These are phyloP conservation scores for Scheffersomyces titani DNA, from an alignment of 1,139 yeast species.

Conservation along the genomic window DNA sequence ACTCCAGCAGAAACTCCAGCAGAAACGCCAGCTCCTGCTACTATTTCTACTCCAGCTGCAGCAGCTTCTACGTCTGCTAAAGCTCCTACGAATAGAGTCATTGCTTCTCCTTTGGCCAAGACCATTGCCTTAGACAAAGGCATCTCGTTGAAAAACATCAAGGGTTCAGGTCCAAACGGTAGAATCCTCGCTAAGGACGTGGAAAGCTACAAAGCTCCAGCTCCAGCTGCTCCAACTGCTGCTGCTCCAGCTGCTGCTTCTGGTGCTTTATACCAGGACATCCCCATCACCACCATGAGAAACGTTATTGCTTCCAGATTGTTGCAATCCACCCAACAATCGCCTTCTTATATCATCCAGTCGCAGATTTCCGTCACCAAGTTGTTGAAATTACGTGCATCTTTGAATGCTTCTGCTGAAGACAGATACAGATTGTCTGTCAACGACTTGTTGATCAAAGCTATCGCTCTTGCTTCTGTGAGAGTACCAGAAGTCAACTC, in stretches of 20 bases:
- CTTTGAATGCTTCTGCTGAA: constrained; percentile 81
- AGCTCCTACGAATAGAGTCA: constrained; percentile 58
- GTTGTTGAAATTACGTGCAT: constrained; percentile 86
- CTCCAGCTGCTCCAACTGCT: constrained; percentile 48
- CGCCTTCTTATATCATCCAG: constrained; percentile 92
- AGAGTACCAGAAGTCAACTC: constrained; percentile 95
- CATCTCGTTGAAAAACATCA: constrained; percentile 76
- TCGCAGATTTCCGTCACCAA: constrained; percentile 85
- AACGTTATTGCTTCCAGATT: constrained; percentile 90
- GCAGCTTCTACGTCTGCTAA: constrained; percentile 20
- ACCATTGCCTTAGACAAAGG: constrained; percentile 92
- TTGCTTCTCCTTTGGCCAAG: constrained; percentile 96
- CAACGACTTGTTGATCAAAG: constrained; percentile 92
- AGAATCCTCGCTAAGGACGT: constrained; percentile 91
- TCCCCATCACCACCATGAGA: constrained; percentile 90
- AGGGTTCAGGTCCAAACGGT: constrained; percentile 94
- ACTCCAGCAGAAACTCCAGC: constrained; percentile 36
- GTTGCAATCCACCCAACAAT: constrained; percentile 77
- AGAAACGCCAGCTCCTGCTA: constrained; percentile 25
- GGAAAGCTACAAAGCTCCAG: constrained; percentile 59
- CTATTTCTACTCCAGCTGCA: constrained; percentile 28
- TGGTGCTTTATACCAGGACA: constrained; percentile 68
- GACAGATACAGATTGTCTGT: constrained; percentile 91
- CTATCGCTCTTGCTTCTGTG: constrained; percentile 84
- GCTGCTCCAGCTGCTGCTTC: constrained; percentile 55